phyloP scores from a whole-genome alignment of 345 rosid species.

The Conringia planisiliqua region DNA sequence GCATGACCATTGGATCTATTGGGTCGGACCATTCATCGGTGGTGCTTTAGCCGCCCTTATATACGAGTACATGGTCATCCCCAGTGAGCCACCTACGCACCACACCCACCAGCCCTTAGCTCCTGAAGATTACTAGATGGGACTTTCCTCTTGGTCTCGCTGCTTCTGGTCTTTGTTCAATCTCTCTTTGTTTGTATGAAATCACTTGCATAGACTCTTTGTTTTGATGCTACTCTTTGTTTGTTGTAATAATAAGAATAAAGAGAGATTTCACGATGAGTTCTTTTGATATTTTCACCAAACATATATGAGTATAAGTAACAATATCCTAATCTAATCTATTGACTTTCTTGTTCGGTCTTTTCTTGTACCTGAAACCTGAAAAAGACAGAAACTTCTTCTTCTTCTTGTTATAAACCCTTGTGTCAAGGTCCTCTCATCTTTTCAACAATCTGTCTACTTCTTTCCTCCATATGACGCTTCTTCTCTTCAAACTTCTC shows the following conservation, averaged over 20 bases:
- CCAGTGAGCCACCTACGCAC: constrained; percentile 40
- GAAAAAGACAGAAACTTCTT: not conserved
- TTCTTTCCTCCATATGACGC: constrained; percentile 76
- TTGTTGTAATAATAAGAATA: constrained; percentile 24
- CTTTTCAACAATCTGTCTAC: constrained; percentile 77
- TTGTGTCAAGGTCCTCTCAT: constrained; percentile 55
- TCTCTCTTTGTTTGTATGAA: constrained; percentile 3
- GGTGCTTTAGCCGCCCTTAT: constrained; percentile 36
- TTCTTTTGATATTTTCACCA: not conserved
- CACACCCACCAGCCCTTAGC: constrained; percentile 72
- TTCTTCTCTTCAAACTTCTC: constrained; percentile 89
- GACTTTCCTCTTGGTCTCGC: not conserved
- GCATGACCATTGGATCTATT: constrained; percentile 40
- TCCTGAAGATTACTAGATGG: constrained; percentile 67
- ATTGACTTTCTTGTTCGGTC: not conserved
- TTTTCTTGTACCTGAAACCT: not conserved
- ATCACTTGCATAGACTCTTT: constrained; percentile 12
- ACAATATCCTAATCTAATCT: constrained; percentile 5
- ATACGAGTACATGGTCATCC: constrained; percentile 56
- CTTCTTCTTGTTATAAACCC: not conserved
- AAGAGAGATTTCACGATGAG: not conserved
- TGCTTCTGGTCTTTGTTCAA: constrained; percentile 2
- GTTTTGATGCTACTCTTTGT: constrained; percentile 18
- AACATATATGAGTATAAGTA: constrained; percentile 16
- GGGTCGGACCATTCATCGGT: constrained; percentile 40